A percentile compares a stretch with the other conserved stretches of the same genome.
These are phyloP conservation scores for Globisporangium carolinianum DNA, from an alignment of 352 stramenopile species.

Conservation along the genomic window DNA sequence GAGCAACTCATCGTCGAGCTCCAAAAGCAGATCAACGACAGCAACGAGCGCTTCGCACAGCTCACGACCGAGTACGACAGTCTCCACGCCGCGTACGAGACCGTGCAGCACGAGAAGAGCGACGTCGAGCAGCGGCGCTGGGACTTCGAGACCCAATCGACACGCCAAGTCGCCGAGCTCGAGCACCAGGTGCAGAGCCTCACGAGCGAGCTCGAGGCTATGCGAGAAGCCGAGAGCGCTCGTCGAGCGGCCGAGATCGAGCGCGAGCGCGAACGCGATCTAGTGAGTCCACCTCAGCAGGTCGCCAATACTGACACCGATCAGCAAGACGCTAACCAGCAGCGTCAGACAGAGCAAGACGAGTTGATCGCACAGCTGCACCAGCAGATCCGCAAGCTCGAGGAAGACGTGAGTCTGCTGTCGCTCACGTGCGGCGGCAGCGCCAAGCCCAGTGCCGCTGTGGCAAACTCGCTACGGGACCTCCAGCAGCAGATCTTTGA, in stretches of 20 bases:
- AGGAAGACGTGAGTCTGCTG: slow-evolving; percentile 46
- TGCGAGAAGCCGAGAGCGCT: not conserved
- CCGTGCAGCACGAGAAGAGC: slow-evolving; percentile 19
- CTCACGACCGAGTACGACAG: slow-evolving; percentile 48
- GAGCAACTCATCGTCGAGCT: slow-evolving; percentile 38
- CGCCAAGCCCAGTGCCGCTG: slow-evolving; percentile 18
- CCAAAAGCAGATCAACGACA: slow-evolving; percentile 45
- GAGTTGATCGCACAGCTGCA: slow-evolving; percentile 23
- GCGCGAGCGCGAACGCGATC: not conserved
- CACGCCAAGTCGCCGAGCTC: slow-evolving; percentile 22
- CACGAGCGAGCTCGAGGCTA: slow-evolving; percentile 3
- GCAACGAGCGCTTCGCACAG: slow-evolving; percentile 47
- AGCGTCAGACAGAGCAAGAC: slow-evolving; percentile 30
- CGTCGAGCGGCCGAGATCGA: not conserved
- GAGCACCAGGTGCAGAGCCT: slow-evolving; percentile 18
- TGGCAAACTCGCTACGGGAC: slow-evolving; percentile 25
- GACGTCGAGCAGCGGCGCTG: slow-evolving; percentile 17
- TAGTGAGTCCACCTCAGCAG: not conserved
- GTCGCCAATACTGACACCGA: slow-evolving; percentile 8
- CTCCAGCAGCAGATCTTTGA: slow-evolving; percentile 65
- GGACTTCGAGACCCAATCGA: slow-evolving; percentile 15
- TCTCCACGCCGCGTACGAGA: slow-evolving; percentile 29
- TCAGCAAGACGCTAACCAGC: slow-evolving; percentile 23
- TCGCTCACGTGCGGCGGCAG: slow-evolving; percentile 19
- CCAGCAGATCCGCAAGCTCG: slow-evolving; percentile 30